These are phyloP conservation scores for Millerago galiae DNA, from an alignment of 805 yeast genomes.

Conservation along the genomic window DNA sequence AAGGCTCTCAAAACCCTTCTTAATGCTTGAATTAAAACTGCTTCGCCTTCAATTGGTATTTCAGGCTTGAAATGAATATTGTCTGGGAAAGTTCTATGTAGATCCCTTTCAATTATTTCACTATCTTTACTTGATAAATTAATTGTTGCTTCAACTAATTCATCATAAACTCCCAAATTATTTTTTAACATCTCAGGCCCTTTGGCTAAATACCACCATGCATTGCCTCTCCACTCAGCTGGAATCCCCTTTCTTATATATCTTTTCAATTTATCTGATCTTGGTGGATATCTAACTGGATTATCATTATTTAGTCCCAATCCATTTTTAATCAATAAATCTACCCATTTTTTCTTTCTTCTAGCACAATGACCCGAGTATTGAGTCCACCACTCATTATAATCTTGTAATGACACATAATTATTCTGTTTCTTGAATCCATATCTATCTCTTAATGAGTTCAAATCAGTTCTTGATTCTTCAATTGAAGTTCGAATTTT, in stretches of 20 bases:
- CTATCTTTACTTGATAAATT: conserved; percentile 62
- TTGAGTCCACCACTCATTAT: conserved; percentile 65
- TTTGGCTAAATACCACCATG: conserved; percentile 93
- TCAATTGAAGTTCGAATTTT: conserved; percentile 14
- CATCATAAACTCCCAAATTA: conserved; percentile 69
- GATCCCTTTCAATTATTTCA: conserved; percentile 90
- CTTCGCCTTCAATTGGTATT: conserved; percentile 34
- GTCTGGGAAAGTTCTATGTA: conserved; percentile 93
- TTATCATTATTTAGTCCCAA: conserved; percentile 38
- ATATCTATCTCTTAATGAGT: conserved; percentile 55
- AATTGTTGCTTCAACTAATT: conserved; percentile 52
- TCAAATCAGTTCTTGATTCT: neutral
- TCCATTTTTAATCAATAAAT: conserved; percentile 62
- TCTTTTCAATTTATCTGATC: conserved; percentile 70
- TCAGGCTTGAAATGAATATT: conserved; percentile 66
- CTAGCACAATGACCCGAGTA: conserved; percentile 59
- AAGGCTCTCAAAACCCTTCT: conserved; percentile 81
- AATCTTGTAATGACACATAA: conserved; percentile 46
- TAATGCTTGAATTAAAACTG: conserved; percentile 60
- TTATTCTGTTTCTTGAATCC: conserved; percentile 73
- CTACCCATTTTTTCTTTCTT: conserved; percentile 73
- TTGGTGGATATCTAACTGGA: conserved; percentile 70
- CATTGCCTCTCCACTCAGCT: conserved; percentile 94
- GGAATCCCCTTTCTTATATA: conserved; percentile 90
- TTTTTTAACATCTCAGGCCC: conserved; percentile 70